Conservation (phyloP, 441 rosid genomes). For the Viola pubescens region DNA sequence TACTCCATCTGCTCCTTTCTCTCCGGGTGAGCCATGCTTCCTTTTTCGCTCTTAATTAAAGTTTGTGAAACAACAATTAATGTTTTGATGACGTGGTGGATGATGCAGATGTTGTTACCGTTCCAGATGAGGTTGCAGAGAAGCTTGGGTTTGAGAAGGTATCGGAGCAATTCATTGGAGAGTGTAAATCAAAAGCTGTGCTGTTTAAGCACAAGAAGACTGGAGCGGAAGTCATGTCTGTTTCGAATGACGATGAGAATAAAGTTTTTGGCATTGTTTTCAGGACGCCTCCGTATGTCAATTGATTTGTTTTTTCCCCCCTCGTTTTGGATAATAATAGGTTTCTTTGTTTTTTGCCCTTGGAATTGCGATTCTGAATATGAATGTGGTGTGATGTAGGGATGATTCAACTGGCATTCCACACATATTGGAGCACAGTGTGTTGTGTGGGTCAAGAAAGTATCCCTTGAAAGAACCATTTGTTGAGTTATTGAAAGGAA, state of each 20-base stretch:
- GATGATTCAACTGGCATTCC: constrained; percentile 96
- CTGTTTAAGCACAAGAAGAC: constrained; percentile 79
- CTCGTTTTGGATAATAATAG: neutral
- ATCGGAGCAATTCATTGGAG: constrained; percentile 62
- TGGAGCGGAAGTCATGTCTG: constrained; percentile 79
- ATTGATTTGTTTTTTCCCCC: neutral
- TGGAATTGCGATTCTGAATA: neutral
- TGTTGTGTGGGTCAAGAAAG: constrained; percentile 92
- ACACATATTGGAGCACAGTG: constrained; percentile 94
- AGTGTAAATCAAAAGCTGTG: constrained; percentile 76
- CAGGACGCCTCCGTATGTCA: constrained; percentile 87
- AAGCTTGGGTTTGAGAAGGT: constrained; percentile 73
- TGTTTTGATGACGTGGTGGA: constrained; percentile 8
- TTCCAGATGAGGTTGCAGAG: constrained; percentile 54
- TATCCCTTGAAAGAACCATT: constrained; percentile 96
- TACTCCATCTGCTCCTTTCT: constrained; percentile 38
- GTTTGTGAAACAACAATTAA: neutral
- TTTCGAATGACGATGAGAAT: constrained; percentile 84
- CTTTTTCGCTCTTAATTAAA: constrained; percentile 10
- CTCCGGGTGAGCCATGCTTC: constrained; percentile 48
- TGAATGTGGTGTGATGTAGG: constrained; percentile 47
- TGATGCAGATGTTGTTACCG: constrained; percentile 32
- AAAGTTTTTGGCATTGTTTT: constrained; percentile 88
- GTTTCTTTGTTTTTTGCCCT: neutral
- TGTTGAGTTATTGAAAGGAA: constrained; percentile 86